Percentiles rank a stretch among this genome's conserved stretches.
Conservation (phyloP, 2,329 filamentous ascomycete species). For the Escovopsis sp. region DNA sequence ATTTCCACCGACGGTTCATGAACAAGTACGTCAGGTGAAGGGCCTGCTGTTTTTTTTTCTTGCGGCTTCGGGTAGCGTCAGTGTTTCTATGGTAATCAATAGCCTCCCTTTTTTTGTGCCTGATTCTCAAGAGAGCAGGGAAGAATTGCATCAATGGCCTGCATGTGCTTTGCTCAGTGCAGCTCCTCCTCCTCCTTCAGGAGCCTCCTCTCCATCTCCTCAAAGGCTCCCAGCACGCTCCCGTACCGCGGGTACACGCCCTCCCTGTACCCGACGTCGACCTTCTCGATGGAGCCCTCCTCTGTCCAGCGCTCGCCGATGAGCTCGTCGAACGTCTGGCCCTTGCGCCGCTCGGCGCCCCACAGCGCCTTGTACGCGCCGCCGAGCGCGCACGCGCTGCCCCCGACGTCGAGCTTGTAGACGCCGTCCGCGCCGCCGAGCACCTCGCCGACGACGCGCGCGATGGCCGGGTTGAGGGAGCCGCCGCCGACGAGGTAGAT, state of each 20-base stretch:
- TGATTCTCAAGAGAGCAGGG: neutral
- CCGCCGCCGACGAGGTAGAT: constrained; percentile 94
- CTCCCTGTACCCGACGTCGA: constrained; percentile 66
- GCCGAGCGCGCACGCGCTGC: constrained; percentile 86
- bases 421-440: constrained; percentile 82
- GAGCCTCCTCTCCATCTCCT: constrained; percentile 55
- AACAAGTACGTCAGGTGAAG: constrained; percentile 44
- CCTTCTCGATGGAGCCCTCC: constrained; percentile 65
- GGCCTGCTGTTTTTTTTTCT: neutral
- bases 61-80: neutral
- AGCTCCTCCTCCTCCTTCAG: constrained; percentile 18
- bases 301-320: constrained; percentile 77
- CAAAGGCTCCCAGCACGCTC: constrained; percentile 59
- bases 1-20: constrained; percentile 99
- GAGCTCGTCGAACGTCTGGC: constrained; percentile 76
- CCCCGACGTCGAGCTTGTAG: constrained; percentile 84
- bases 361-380: constrained; percentile 94
- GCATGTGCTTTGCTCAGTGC: constrained; percentile 14
- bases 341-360: constrained; percentile 56
- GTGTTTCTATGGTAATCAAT: neutral
- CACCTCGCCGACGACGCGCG: constrained; percentile 70
- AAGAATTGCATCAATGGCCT: constrained; percentile 5
- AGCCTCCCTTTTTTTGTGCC: neutral
- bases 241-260: constrained; percentile 68
- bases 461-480: constrained; percentile 78